Base-by-base conservation (phyloP, 2,329 filamentous ascomycete genomes). In the Pseudocercospora fijiensis region DNA sequence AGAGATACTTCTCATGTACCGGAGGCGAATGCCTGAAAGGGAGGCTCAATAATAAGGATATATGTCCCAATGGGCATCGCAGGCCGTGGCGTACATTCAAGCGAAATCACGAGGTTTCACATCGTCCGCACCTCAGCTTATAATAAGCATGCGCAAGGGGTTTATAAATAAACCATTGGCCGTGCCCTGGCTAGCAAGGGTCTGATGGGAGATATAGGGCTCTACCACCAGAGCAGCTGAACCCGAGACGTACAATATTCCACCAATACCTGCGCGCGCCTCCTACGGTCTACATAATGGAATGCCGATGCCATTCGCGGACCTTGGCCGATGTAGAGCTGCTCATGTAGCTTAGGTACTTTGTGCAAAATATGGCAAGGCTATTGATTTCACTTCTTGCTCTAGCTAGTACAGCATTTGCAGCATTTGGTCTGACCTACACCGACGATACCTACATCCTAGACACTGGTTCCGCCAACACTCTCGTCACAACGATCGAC, bases 341-440 rank as follows among this genome's bases (percentile, higher is more conserved):
- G 37, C 37, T 18, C 16, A 41, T 41, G 16, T 41, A 18, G 16
- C 16, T 13, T 41, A 8, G 16, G 37, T 18, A 18, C 10, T 41
- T 18, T 8, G 5, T 4, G 16, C 2, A 9, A 4, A 41, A 2
- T 3, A 41, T 51, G 45, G 10, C 45, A 26, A 60, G 33, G 26
- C 45, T 61, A 1, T 7, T 52, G 7, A 9, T 58, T 6, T 55
- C 20, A 28, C 45, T 64, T 8, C 43, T 64, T 13, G 52, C 43
- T 30, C 33, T 66, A 11, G 28, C 55, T 22, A 22, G 59, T n/a
- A 30, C 52, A 22, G 52, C 53, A 6, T 41, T 47, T 8, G 65
- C 65, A 5, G 33, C 57, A 27, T 66, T 66, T 41, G 61, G 65
- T n/a, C 43, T 64, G 16, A 64, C 59, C 2, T 62, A 66, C 30